These are phyloP conservation scores for Choiromyces venosus DNA, from an alignment of 495 filamentous ascomycete species.

Conservation along the genomic window DNA sequence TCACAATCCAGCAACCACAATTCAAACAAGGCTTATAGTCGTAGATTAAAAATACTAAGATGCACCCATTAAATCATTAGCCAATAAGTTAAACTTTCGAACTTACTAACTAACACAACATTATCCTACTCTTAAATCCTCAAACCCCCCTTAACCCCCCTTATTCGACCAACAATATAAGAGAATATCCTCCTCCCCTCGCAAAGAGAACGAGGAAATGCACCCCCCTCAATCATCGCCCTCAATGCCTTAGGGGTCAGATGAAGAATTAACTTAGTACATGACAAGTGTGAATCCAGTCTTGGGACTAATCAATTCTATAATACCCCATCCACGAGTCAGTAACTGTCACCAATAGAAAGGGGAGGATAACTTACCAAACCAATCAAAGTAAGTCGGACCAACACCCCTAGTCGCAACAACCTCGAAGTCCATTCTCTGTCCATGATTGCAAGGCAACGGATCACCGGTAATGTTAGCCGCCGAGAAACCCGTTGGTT, in stretches of 20 bases:
- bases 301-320: conserved; percentile 20
- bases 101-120: background rate
- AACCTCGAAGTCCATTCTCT: conserved; percentile 35
- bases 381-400: conserved; percentile 21
- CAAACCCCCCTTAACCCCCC: background rate
- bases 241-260: background rate
- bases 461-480: conserved; percentile 11
- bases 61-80: background rate
- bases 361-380: conserved; percentile 14
- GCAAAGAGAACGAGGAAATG: background rate
- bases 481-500: conserved; percentile 23
- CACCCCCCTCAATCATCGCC: background rate
- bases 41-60: background rate
- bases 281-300: conserved; percentile 29
- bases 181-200: background rate
- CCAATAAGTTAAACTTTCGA: background rate
- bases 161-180: background rate
- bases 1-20: background rate
- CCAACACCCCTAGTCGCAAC: conserved; percentile 21
- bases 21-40: background rate
- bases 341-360: background rate
- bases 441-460: conserved; percentile 21
- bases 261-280: conserved; percentile 3
- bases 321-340: background rate
- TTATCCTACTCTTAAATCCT: background rate